These are phyloP conservation scores for Chloris gayana DNA, from an alignment of 176 grass and related monocot species.

Conservation along the genomic window DNA sequence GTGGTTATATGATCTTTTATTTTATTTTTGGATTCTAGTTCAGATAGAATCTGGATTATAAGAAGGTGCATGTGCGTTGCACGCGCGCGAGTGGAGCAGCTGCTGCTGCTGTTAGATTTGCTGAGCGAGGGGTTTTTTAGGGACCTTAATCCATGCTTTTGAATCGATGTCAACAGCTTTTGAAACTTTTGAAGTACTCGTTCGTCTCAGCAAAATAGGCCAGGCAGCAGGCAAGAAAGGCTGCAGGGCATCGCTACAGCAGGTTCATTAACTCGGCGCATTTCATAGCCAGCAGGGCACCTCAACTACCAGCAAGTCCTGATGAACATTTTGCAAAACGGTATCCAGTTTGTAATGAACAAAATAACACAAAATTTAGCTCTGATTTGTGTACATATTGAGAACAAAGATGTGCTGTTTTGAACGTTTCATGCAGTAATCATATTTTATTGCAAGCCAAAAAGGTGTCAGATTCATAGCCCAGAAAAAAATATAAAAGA, in stretches of 20 bases:
- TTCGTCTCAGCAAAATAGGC: background rate
- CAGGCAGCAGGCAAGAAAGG: conserved; percentile 30
- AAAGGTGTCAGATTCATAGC: background rate
- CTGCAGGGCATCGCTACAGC: conserved; percentile 27
- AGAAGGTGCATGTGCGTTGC: background rate
- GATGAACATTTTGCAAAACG: background rate
- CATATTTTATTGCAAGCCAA: background rate
- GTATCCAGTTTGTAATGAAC: background rate
- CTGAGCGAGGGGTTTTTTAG: background rate
- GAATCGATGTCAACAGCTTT: background rate
- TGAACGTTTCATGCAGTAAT: background rate
- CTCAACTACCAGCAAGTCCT: background rate
- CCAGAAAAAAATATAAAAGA: background rate
- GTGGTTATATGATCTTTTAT: background rate
- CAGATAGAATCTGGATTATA: background rate
- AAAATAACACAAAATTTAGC: background rate
- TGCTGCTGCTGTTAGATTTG: background rate
- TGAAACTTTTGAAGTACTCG: background rate
- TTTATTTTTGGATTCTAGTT: background rate
- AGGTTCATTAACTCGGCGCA: conserved; percentile 33
- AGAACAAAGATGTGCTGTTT: background rate
- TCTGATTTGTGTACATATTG: background rate
- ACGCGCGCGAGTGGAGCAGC: background rate
- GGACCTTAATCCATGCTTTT: conserved; percentile 9
- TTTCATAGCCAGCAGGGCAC: background rate